Evolutionary conservation across 106 monocot species (phyloP), one percentile per base, ranked within the genome.

Genomic region (Xerophyta viscosa): DNA sequence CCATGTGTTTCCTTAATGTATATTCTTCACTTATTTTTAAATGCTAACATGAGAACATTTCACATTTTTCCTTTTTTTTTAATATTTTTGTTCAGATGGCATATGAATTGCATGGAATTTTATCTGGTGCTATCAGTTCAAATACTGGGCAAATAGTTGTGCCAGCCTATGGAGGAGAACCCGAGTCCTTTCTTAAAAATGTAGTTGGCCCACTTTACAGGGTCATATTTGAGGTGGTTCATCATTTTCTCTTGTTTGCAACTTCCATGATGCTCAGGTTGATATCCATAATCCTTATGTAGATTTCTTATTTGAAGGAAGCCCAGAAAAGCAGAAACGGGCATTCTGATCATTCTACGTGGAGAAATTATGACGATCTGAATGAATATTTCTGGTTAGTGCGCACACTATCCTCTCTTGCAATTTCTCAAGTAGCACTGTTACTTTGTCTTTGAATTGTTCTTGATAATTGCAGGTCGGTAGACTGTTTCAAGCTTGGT

Each of bases 331-430:
- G 72, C 57, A 71, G 67, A 75, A 60, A 80, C 63, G 84, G 84
- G 44, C 60, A 61, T 42, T 56, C 79, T 48, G 79, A 72, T 22
- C 84, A 85, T 68, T 80, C 84, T 21, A 76, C 54, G 54, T 85
- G 84, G 84, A 68, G 84, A 65, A 85, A 85, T 60, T 85, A 85
- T 62, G 84, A n/a, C n/a, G n/a, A n/a, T n/a, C n/a, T n/a, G n/a
- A n/a, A n/a, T n/a, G n/a, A n/a, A n/a, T n/a, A n/a, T 85, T 41
- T 85, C 79, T 86, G 86, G 84, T 85, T 12, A 61, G 79, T n/a
- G 27, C 8, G 29, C 29, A 33, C 10, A n/a, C n/a, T n/a, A n/a
- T n/a, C n/a, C n/a, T n/a, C n/a, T n/a, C n/a, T n/a, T n/a, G n/a
- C n/a, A n/a, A n/a, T n/a, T n/a, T n/a, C n/a, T n/a, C n/a, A n/a